Evolutionary conservation across 129 eudicot genomes (phyloP).

Genomic region (Rutidosis leptorrhynchoides): DNA sequence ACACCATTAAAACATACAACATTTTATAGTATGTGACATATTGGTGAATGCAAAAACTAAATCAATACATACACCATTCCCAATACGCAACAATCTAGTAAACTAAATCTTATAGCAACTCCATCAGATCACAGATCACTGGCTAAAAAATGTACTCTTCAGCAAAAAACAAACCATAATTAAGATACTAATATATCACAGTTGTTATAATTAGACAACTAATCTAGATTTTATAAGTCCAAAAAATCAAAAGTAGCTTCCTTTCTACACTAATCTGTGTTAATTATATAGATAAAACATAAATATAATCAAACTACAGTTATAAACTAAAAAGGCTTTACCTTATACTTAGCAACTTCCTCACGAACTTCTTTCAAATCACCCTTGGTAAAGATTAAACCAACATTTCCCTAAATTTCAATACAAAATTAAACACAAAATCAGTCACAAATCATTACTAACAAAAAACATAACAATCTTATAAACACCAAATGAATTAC

Average conservation of each 20-base stretch:
- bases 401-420: conserved; percentile 62
- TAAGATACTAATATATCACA: no score
- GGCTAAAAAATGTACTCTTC: neutral
- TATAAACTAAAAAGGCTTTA: conserved; percentile 6
- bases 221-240: no score
- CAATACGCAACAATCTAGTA: no score
- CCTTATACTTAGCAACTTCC: conserved; percentile 88
- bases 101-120: no score
- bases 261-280: no score
- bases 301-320: no score
- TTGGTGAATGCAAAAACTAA: no score
- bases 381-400: conserved; percentile 73
- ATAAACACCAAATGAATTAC: neutral
- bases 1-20: no score
- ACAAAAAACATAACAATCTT: neutral
- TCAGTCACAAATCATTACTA: neutral
- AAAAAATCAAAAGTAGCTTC: neutral
- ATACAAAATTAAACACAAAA: neutral
- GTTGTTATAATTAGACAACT: neutral
- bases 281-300: no score
- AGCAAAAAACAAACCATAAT: neutral
- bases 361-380: conserved; percentile 82
- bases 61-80: no score
- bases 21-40: no score
- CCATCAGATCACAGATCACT: neutral